Percentiles rank a stretch among this genome's conserved stretches.
These are phyloP conservation scores for Linnemannia elongata DNA, from an alignment of 192 early-diverging fungal genomes.

Conservation along the genomic window DNA sequence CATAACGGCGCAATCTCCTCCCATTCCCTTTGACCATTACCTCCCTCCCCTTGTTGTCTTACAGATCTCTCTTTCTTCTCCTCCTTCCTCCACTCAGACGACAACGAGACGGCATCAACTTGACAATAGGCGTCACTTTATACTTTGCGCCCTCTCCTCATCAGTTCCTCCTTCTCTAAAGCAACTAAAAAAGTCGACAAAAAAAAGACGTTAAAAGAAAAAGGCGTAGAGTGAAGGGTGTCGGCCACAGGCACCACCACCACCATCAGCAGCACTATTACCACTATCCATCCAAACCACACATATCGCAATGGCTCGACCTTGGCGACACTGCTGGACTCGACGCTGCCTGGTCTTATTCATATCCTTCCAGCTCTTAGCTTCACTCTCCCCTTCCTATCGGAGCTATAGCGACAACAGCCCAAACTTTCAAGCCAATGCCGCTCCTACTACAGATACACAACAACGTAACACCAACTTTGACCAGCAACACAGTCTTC, in stretches of 20 bases:
- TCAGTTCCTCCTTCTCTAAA: not conserved
- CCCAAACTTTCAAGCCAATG: not conserved
- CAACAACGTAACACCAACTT: not conserved
- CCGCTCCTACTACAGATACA: not conserved
- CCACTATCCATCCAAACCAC: not conserved
- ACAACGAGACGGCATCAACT: not conserved
- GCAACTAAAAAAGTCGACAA: not conserved
- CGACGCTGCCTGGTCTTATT: conserved; percentile 13
- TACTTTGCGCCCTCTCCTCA: not conserved
- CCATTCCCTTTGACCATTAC: not conserved
- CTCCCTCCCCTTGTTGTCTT: not conserved
- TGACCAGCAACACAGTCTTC: not conserved
- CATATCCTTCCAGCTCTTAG: conserved; percentile 9
- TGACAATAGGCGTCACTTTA: not conserved
- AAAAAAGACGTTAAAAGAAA: not conserved
- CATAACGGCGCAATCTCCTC: not conserved
- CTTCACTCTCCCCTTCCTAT: not conserved
- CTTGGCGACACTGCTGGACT: conserved; percentile 14
- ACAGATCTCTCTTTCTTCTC: not conserved
- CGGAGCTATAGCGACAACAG: not conserved
- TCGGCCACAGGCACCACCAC: not conserved
- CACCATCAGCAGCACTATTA: not conserved
- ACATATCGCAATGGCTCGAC: conserved; percentile 15
- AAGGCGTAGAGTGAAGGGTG: conserved; percentile 3
- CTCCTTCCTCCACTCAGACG: not conserved